These are phyloP conservation scores for Plasmodium knowlesi DNA, from an alignment of 169 alveolate species.

Conservation along the genomic window DNA sequence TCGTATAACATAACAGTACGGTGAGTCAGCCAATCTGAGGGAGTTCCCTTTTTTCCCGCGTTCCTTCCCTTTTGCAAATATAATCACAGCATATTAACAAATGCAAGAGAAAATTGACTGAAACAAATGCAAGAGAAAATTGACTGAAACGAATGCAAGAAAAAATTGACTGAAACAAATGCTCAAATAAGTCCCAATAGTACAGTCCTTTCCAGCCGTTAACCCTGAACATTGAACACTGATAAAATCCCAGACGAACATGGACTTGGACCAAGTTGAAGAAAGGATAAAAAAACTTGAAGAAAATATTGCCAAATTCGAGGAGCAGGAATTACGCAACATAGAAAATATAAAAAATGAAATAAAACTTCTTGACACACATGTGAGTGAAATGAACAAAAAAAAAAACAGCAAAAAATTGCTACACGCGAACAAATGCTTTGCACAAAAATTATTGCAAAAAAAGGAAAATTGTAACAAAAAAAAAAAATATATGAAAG, in stretches of 20 bases:
- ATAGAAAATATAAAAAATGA: slow-evolving; percentile 31
- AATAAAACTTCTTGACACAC: not conserved
- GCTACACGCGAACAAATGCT: slow-evolving; percentile 13
- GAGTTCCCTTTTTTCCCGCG: not conserved
- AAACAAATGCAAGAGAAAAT: not conserved
- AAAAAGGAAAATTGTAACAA: not conserved
- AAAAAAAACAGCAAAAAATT: slow-evolving; percentile 1
- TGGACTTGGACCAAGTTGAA: slow-evolving; percentile 38
- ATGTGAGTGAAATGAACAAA: slow-evolving; percentile 15
- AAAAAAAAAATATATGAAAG: slow-evolving; percentile 25
- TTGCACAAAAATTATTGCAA: slow-evolving; percentile 29
- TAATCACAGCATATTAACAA: not conserved
- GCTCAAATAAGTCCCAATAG: not conserved
- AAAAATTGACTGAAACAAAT: not conserved
- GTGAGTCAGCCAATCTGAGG: not conserved
- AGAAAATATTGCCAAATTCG: slow-evolving; percentile 17
- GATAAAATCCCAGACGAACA: not conserved
- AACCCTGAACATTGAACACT: no score
- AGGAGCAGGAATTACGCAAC: slow-evolving; percentile 13
- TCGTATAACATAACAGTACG: not conserved
- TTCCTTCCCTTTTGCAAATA: not conserved
- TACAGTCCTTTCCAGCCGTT: not conserved
- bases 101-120: not conserved
- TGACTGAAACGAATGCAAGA: not conserved
- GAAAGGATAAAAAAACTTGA: slow-evolving; percentile 43